Base-by-base conservation (phyloP, 306 rosid genomes). In the Pueraria montana region DNA sequence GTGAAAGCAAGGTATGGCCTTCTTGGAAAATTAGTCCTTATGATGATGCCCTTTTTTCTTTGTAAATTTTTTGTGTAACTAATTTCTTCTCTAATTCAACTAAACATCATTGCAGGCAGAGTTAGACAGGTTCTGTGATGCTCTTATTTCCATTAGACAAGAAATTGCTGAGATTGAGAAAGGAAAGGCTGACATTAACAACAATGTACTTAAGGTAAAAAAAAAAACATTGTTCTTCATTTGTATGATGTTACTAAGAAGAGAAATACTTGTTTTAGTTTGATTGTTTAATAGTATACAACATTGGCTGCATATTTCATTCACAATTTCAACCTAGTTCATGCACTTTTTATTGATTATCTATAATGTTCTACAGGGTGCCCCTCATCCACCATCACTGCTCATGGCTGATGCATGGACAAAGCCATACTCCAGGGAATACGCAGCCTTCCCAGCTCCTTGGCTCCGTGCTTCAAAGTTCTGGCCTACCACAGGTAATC, bases 371-470 rank as follows among this genome's bases (percentile, higher is more conserved):
- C 16, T 84, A 78, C 89, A 96, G 99, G 86, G 97, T 38, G 98
- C 99, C 66, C 98, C 99, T 86, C 99, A 96, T 87, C 98, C 99
- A 59, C 95, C 99, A 85, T 94, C 99, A 64, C 79, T 96, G 80
- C 97, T 96, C 48, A 96, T 96, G 99, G 99, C 92, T 84, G 97
- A 96, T 81, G 77, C 91, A 85, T 96, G 98, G 99, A 85, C 94
- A 46, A 96, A 94, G 84, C 99, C 98, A n/a, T 96, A 96, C 81
- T 80, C 98, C 61, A 89, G 98, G 82, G 97, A 94, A 46, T 94
- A 92, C 67, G 99, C 98, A 52, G 99, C 99, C 85, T 96, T 89
- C 89, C 98, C 99, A 0, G 97, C 98, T 79, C 26, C 94, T 8
- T 94, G 98, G 99, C 99, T 96, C 78, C 92, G 97, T 16, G 79